phyloP scores from a whole-genome alignment of 208 protist species.

The Acanthamoeba polyphaga region DNA sequence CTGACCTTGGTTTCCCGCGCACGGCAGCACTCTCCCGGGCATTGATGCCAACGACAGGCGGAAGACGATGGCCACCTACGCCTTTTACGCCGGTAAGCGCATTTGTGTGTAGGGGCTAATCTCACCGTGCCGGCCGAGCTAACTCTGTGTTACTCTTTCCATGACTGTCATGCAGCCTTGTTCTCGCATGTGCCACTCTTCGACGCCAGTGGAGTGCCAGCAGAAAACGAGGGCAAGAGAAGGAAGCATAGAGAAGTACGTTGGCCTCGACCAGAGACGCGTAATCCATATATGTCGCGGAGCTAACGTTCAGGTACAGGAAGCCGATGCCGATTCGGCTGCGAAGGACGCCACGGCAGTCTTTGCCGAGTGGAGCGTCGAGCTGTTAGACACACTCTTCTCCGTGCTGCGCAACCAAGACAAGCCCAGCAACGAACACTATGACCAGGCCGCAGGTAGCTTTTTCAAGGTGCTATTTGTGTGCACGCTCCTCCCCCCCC shows the following conservation, averaged over 20 bases:
- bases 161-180: not conserved
- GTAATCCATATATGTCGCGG: not conserved
- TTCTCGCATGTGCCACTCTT: slow-evolving; percentile 54
- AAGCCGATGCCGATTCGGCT: not conserved
- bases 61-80: slow-evolving; percentile 56
- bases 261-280: not conserved
- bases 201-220: not conserved
- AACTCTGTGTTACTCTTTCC: not conserved
- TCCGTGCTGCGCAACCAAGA: slow-evolving; percentile 8
- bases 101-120: not conserved
- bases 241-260: slow-evolving; percentile 3
- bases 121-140: not conserved
- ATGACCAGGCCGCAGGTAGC: not conserved
- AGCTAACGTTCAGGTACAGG: not conserved
- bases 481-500: too few species aligned
- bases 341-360: slow-evolving; percentile 29
- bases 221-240: not conserved
- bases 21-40: slow-evolving; percentile 34
- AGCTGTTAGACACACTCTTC: slow-evolving; percentile 33
- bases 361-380: slow-evolving; percentile 28
- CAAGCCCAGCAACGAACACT: not conserved
- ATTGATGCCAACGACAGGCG: slow-evolving; percentile 63
- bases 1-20: not conserved
- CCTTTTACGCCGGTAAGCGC: slow-evolving; percentile 60
- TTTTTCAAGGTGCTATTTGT: not conserved